A percentile compares a stretch with the other conserved stretches of the same genome.
Evolutionary conservation across 768 basidiomycete genomes (phyloP).

Genomic region (Amanita inopinata): DNA sequence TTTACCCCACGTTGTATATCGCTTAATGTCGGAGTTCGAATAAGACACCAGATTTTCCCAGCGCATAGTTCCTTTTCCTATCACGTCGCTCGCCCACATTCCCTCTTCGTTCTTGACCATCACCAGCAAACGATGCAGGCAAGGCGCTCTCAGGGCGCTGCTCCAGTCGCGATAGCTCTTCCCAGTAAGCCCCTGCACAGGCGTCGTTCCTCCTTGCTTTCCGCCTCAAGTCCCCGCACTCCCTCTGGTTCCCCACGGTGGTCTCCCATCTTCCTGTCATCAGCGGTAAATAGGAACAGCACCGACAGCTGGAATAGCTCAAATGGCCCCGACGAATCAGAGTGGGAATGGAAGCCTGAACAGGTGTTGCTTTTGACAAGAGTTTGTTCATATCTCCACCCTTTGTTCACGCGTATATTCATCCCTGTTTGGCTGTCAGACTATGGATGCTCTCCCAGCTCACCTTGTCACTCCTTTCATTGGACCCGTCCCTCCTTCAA

Average conservation of each 20-base stretch:
- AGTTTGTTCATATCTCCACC: conserved; percentile 30
- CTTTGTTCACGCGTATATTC: conserved; percentile 10
- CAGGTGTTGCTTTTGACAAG: conserved; percentile 58
- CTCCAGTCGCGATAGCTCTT: conserved; percentile 52
- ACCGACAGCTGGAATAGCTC: conserved; percentile 84
- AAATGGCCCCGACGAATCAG: conserved; percentile 54
- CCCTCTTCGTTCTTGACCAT: conserved; percentile 13
- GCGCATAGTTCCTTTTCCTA: conserved; percentile 2
- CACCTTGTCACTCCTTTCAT: conserved; percentile 85
- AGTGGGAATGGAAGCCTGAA: conserved; percentile 68
- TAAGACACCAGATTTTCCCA: conserved; percentile 1
- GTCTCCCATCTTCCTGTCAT: conserved; percentile 41
- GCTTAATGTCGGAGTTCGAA: conserved; percentile 9
- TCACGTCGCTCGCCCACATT: conserved; percentile 1
- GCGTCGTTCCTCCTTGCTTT: conserved; percentile 41
- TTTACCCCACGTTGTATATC: conserved; percentile 2
- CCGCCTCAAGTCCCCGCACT: conserved; percentile 45
- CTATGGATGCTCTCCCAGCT: conserved; percentile 72
- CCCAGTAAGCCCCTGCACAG: conserved; percentile 47
- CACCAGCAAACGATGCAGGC: conserved; percentile 30
- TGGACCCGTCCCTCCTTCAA: conserved; percentile 74
- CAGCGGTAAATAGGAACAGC: conserved; percentile 51
- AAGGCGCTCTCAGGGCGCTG: conserved; percentile 39
- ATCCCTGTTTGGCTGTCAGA: conserved; percentile 30
- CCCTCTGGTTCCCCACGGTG: conserved; percentile 49